phyloP scores from a whole-genome alignment of 768 basidiomycete genomes.

The Trametes elegans region DNA sequence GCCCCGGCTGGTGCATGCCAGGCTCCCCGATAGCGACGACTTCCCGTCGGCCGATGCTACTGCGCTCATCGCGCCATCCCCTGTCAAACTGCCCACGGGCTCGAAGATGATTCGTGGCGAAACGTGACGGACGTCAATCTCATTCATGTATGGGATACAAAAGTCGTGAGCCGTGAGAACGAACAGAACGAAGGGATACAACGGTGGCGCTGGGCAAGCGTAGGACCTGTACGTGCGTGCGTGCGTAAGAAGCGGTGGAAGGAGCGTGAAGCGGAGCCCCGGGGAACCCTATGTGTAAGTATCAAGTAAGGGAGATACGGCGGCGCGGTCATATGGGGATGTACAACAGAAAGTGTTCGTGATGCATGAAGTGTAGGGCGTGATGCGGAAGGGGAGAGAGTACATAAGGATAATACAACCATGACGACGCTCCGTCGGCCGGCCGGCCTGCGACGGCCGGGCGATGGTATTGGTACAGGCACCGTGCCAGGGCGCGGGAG shows the following conservation, averaged over 20 bases:
- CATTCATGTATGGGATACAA: constrained; percentile 15
- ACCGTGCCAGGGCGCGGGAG: background rate
- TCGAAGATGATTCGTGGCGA: background rate
- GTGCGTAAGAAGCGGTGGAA: too few species aligned
- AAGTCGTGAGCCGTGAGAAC: constrained; percentile 11
- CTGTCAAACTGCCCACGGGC: too few species aligned
- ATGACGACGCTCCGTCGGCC: background rate
- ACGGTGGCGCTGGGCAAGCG: too few species aligned
- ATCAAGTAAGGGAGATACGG: background rate
- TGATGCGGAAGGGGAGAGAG: constrained; percentile 3
- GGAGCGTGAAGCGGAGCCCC: background rate
- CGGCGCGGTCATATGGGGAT: background rate
- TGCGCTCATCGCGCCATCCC: too few species aligned
- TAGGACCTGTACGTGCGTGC: constrained; percentile 20
- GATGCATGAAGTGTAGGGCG: constrained; percentile 3
- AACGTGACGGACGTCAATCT: constrained; percentile 17
- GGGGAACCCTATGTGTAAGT: background rate
- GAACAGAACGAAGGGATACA: constrained; percentile 15
- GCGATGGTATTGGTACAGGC: constrained; percentile 13
- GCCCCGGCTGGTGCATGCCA: too few species aligned
- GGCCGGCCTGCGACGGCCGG: background rate
- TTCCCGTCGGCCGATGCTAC: too few species aligned
- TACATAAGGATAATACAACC: constrained; percentile 23
- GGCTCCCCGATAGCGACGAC: too few species aligned
- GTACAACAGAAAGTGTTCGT: constrained; percentile 1